Conservation (phyloP, 208 protist genomes). For the Crithidia thermophila region DNA sequence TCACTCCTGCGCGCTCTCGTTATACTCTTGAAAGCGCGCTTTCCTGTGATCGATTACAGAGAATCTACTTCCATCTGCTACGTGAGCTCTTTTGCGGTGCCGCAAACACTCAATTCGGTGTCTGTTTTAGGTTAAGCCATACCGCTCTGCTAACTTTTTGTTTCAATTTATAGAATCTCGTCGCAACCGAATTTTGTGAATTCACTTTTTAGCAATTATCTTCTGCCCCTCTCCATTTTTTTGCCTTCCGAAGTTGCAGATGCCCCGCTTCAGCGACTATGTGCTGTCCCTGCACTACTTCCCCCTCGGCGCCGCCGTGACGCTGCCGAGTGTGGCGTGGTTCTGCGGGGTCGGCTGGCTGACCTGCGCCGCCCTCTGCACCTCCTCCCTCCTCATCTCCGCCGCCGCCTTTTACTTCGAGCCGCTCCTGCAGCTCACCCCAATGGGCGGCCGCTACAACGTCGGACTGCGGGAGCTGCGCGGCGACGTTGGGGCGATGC, state of each 20-base stretch:
- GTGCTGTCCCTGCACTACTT: slow-evolving; percentile 30
- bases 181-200: not conserved
- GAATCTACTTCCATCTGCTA: too few species aligned
- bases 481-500: slow-evolving; percentile 22
- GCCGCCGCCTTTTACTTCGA: slow-evolving; percentile 38
- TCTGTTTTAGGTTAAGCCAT: too few species aligned
- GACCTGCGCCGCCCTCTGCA: slow-evolving; percentile 4
- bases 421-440: slow-evolving; percentile 49
- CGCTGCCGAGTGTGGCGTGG: slow-evolving; percentile 12
- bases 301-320: not conserved
- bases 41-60: too few species aligned
- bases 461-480: slow-evolving; percentile 50
- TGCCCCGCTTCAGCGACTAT: slow-evolving; percentile 18
- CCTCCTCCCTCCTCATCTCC: slow-evolving; percentile 16
- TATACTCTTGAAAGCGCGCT: too few species aligned
- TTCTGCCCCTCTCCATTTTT: not conserved
- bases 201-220: not conserved
- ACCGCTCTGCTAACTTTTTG: too few species aligned
- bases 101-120: too few species aligned
- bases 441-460: slow-evolving; percentile 54
- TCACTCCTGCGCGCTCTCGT: too few species aligned
- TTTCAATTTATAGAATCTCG: not conserved
- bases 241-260: not conserved
- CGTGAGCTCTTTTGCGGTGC: too few species aligned
- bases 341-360: slow-evolving; percentile 8